These are phyloP conservation scores for Athelia sp. DNA, from an alignment of 1,284 basidiomycete genomes.

Conservation along the genomic window DNA sequence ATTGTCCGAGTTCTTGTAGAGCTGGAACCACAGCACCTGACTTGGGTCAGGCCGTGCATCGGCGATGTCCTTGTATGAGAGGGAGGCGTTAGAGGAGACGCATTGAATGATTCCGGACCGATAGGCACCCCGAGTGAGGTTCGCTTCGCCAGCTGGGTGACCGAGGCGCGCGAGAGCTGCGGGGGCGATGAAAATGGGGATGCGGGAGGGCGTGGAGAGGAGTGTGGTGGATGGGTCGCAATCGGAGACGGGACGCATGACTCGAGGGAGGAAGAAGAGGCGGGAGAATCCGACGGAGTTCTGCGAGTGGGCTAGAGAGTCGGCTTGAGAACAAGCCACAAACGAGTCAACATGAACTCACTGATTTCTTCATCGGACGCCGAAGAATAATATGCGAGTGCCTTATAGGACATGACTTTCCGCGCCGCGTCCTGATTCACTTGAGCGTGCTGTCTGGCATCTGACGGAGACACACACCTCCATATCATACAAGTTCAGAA, in stretches of 20 bases:
- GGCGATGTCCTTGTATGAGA: conserved; percentile 72
- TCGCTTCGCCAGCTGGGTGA: conserved; percentile 82
- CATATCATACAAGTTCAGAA: conserved; percentile 75
- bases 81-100: conserved; percentile 84
- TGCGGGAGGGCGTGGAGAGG: conserved; percentile 66
- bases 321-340: conserved; percentile 6
- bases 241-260: conserved; percentile 65
- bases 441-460: too few species aligned
- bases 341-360: conserved; percentile 30
- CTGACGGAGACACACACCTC: conserved; percentile 40
- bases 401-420: conserved; percentile 66
- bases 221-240: conserved; percentile 77
- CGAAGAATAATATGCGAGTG: conserved; percentile 78
- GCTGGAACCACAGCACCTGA: conserved; percentile 79
- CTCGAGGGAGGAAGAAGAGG: conserved; percentile 79
- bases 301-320: conserved; percentile 49
- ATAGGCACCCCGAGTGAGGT: conserved; percentile 76
- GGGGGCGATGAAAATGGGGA: conserved; percentile 83
- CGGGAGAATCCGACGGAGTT: conserved; percentile 74
- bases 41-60: conserved; percentile 46
- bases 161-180: conserved; percentile 89
- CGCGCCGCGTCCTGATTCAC: conserved; percentile 49
- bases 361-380: conserved; percentile 80
- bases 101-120: conserved; percentile 78
- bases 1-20: conserved; percentile 83